Base-by-base conservation (phyloP, 306 rosid genomes). In the Vigna nakashimae region DNA sequence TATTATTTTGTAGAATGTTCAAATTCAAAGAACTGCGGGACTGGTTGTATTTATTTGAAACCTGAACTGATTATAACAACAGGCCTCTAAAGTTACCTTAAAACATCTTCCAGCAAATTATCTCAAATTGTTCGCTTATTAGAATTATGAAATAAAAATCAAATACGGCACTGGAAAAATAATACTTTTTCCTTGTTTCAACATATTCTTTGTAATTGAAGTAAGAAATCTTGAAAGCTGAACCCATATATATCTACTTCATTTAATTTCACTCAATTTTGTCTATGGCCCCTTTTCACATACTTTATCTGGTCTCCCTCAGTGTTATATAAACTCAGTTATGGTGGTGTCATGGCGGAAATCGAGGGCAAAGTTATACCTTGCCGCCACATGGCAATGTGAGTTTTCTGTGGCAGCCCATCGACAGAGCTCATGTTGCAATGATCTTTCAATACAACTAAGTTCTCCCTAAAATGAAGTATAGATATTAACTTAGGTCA, bases 161-260 rank as follows among this genome's bases (percentile, higher is more conserved):
- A 71, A 72, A 15, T 73, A 56, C 68, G 43, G 22, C 45, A 17
- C 50, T 45, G 66, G 65, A 60, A 77, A 55, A 71, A 20, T 32
- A 71, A 56, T 46, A 56, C 30, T 30, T 38, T 65, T 26, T 56
- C 65, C n/a, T 67, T 72, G 48, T 65, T 34, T 43, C 32, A 62
- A 52, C 13, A 64, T 38, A 18, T 20, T 77, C 57, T 68, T 64
- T 71, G 71, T 36, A 52, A 32, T 22, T 22, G 46, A 43, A 71
- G 40, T 78, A 65, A 40, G 57, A 30, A 64, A 34, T 45, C 79
- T 51, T 78, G 43, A 65, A 42, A 62, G 49, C 56, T 32, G 46
- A 32, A 7, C 34, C 7, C 0, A 34, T 62, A 14, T 15, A 60
- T 15, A 60, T 32, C 45, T 18, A 14, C 45, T 30, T 30, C 67